Evolutionary conservation across 1,284 basidiomycete species (phyloP).

Genomic region (Ganoderma sp.): DNA sequence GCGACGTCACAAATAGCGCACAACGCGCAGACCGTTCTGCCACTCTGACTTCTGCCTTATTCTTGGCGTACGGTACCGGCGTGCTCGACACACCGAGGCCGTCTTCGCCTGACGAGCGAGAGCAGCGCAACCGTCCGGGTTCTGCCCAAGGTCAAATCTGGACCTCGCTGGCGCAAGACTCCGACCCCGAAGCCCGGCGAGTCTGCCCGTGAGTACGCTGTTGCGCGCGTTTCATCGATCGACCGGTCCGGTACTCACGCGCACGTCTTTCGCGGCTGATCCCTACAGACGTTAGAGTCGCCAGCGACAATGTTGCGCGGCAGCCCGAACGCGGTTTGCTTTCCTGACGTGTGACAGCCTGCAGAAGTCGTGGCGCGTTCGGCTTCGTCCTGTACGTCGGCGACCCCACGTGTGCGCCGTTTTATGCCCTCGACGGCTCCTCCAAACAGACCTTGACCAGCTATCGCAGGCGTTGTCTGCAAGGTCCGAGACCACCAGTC

Average conservation of each 20-base stretch:
- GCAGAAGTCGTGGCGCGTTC: constrained; percentile 3
- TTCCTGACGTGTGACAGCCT: neutral
- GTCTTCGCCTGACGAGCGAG: constrained; percentile 2
- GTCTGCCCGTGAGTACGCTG: constrained; percentile 16
- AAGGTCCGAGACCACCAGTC: neutral
- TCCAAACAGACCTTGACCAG: neutral
- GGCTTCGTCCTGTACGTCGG: too few relatives aligned
- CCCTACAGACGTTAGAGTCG: neutral
- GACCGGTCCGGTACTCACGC: constrained; percentile 19
- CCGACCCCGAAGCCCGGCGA: constrained; percentile 19
- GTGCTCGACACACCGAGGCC: constrained; percentile 8
- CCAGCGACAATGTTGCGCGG: neutral
- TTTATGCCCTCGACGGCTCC: neutral
- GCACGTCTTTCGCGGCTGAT: constrained; percentile 9
- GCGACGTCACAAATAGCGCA: constrained; percentile 14
- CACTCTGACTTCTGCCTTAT: neutral
- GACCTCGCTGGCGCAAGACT: constrained; percentile 12
- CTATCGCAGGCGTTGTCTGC: neutral
- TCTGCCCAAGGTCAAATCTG: constrained; percentile 13
- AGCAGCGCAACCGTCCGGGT: constrained; percentile 8
- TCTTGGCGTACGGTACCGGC: constrained; percentile 21
- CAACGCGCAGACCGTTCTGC: neutral
- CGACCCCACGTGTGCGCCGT: neutral
- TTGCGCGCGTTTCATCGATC: constrained; percentile 13
- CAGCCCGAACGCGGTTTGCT: constrained; percentile 4